Percentiles rank a stretch among this genome's conserved stretches.
Conservation (phyloP, 768 basidiomycete species). For the Amanita pseudoporphyria region DNA sequence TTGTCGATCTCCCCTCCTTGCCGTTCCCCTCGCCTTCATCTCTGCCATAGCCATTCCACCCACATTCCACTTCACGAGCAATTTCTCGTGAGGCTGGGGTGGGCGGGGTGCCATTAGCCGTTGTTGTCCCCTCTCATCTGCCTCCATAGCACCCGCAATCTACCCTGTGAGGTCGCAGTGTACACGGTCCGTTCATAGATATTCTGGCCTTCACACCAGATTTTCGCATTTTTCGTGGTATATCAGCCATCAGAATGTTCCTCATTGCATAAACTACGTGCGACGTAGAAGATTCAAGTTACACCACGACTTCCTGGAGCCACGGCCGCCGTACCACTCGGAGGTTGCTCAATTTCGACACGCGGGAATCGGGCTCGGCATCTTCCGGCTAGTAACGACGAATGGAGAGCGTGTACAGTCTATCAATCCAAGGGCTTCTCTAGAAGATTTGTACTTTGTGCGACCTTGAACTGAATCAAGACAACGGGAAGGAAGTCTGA, state of each 20-base stretch:
- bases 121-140: too few species aligned
- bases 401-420: constrained; percentile 43
- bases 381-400: constrained; percentile 33
- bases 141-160: too few species aligned
- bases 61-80: too few species aligned
- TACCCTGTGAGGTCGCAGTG: constrained; percentile 13
- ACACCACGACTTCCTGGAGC: constrained; percentile 16
- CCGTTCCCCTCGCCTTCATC: too few species aligned
- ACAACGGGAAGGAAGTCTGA: constrained; percentile 38
- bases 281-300: constrained; percentile 17
- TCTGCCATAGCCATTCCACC: too few species aligned
- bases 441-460: constrained; percentile 33
- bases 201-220: constrained; percentile 41
- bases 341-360: constrained; percentile 38
- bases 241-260: constrained; percentile 22
- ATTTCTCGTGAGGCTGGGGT: too few species aligned
- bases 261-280: constrained; percentile 22
- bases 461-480: constrained; percentile 29
- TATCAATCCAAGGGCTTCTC: constrained; percentile 34
- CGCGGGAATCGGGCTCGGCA: constrained; percentile 30
- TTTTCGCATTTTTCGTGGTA: constrained; percentile 33
- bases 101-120: too few species aligned
- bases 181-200: constrained; percentile 22
- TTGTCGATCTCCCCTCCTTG: too few species aligned
- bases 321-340: constrained; percentile 20